A percentile compares a stretch with the other conserved stretches of the same genome.
Conservation (phyloP, 2,329 filamentous ascomycete genomes). For the Alternaria arbusti region DNA sequence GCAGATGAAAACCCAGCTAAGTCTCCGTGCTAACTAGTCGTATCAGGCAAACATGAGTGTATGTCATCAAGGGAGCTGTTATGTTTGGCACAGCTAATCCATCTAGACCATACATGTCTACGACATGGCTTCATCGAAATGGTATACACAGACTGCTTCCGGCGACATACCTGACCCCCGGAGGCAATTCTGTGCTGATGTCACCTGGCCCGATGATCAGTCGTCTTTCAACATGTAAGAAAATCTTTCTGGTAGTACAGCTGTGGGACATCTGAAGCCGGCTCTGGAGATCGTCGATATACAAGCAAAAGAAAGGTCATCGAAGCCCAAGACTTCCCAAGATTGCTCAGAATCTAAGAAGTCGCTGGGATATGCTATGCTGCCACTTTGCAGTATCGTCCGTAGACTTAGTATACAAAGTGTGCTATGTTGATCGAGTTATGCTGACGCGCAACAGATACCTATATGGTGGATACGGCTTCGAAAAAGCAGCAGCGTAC, state of each 20-base stretch:
- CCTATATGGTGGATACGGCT: constrained; percentile 64
- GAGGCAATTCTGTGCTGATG: constrained; percentile 67
- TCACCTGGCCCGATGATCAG: constrained; percentile 64
- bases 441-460: constrained; percentile 53
- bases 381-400: neutral
- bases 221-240: constrained; percentile 70
- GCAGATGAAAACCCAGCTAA: constrained; percentile 1
- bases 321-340: neutral
- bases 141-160: constrained; percentile 65
- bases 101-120: constrained; percentile 62
- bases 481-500: constrained; percentile 59
- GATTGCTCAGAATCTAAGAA: neutral
- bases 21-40: neutral
- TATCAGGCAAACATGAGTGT: constrained; percentile 46
- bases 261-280: neutral
- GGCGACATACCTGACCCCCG: constrained; percentile 61
- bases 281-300: neutral
- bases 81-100: constrained; percentile 29
- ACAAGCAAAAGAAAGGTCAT: neutral
- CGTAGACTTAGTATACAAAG: neutral
- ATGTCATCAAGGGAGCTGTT: constrained; percentile 3
- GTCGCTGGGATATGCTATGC: neutral
- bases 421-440: neutral
- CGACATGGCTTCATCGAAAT: constrained; percentile 65
- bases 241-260: neutral